phyloP scores from a whole-genome alignment of 148 eudicot species.

The Suaeda aralocaspica region DNA sequence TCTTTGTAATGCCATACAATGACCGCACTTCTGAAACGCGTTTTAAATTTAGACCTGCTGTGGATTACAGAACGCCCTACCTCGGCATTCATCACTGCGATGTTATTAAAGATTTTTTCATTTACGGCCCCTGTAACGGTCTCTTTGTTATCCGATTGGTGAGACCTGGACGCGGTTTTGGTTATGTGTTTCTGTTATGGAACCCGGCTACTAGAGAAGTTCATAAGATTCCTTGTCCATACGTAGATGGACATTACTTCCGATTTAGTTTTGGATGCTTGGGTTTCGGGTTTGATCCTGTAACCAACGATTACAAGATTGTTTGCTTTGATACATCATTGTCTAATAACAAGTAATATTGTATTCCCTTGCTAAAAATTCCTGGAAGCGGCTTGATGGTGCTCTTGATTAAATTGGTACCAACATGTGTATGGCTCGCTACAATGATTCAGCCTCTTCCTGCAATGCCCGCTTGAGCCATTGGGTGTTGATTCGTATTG shows the following conservation, averaged over 20 bases:
- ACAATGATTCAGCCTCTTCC: too few relatives aligned
- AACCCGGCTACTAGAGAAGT: slow-evolving; percentile 3
- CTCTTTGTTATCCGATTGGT: neutral
- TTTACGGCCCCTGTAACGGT: slow-evolving; percentile 6
- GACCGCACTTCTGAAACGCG: neutral
- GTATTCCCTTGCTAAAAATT: neutral
- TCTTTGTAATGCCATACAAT: neutral
- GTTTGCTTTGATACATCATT: neutral
- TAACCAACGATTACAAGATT: neutral
- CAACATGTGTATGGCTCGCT: neutral
- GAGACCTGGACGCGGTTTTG: too few relatives aligned
- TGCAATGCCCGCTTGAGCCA: neutral
- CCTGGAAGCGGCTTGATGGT: neutral
- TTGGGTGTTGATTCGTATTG: neutral
- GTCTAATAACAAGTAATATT: neutral
- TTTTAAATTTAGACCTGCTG: neutral
- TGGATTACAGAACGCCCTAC: neutral
- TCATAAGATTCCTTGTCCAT: neutral
- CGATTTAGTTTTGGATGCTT: neutral
- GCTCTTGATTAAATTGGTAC: neutral
- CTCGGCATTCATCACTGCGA: neutral
- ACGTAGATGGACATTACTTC: neutral
- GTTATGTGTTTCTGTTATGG: neutral
- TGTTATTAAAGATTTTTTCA: neutral
- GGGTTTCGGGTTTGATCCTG: neutral